A percentile compares a stretch with the other conserved stretches of the same genome.
These are phyloP conservation scores for Buxus sempervirens DNA, from an alignment of 164 flowering plant species.

Conservation along the genomic window DNA sequence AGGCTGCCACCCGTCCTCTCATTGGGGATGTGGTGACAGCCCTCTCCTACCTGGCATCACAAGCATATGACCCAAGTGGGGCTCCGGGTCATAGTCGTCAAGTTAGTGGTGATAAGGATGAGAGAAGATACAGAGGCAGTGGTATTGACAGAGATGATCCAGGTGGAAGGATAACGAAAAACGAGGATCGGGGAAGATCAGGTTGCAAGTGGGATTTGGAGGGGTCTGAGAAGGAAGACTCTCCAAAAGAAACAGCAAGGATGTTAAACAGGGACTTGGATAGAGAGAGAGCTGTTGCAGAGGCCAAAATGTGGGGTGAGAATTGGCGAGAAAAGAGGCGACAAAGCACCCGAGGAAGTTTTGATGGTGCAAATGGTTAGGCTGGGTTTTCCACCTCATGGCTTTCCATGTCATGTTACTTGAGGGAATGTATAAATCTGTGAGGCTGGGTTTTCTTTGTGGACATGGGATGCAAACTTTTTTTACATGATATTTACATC, in stretches of 20 bases:
- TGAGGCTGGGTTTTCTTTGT: neutral
- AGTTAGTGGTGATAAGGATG: conserved; percentile 32
- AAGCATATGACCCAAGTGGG: conserved; percentile 38
- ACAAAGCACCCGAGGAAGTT: neutral
- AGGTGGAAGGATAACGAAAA: conserved; percentile 33
- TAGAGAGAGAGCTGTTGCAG: neutral
- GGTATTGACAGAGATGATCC: conserved; percentile 24
- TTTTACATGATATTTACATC: no score
- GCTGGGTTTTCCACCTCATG: neutral
- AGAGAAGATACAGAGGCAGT: conserved; percentile 21
- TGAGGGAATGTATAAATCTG: neutral
- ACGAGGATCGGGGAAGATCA: conserved; percentile 25
- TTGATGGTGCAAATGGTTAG: neutral
- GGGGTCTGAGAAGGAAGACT: conserved; percentile 26
- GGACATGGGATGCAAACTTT: neutral
- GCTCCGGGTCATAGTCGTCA: conserved; percentile 23
- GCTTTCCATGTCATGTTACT: neutral
- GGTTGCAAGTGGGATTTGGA: conserved; percentile 25
- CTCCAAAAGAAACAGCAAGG: conserved; percentile 14
- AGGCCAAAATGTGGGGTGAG: neutral
- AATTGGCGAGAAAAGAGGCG: conserved; percentile 1
- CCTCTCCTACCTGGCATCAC: conserved; percentile 57
- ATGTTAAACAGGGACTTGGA: conserved; percentile 19
- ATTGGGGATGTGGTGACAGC: conserved; percentile 66
- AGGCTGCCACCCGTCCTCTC: conserved; percentile 63